Evolutionary conservation across 2,329 filamentous ascomycete species (phyloP).

Genomic region (Claviceps africana): DNA sequence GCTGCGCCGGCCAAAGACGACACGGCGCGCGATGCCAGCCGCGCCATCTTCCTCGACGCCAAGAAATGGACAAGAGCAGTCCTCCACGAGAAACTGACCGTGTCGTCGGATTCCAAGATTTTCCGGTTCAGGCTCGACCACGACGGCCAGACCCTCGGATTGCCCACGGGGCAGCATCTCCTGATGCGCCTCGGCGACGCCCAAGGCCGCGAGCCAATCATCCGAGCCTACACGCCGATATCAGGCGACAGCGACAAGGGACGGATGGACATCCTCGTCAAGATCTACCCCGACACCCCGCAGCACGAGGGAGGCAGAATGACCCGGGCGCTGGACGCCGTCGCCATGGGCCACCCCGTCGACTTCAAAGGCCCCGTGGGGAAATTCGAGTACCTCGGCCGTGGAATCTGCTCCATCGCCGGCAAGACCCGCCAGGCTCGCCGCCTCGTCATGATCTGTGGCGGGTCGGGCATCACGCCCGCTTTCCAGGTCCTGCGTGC

Average conservation of each 20-base stretch:
- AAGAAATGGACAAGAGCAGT: slow-evolving; percentile 61
- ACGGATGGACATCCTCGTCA: slow-evolving; percentile 61
- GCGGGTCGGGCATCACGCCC: slow-evolving; percentile 81
- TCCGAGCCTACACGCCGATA: slow-evolving; percentile 77
- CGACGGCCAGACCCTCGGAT: slow-evolving; percentile 52
- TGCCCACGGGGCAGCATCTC: slow-evolving; percentile 76
- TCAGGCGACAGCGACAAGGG: slow-evolving; percentile 49
- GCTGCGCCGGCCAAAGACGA: slow-evolving; percentile 35
- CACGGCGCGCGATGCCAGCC: slow-evolving; percentile 24
- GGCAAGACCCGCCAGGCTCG: slow-evolving; percentile 42
- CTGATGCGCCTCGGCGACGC: slow-evolving; percentile 71
- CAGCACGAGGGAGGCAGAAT: slow-evolving; percentile 57
- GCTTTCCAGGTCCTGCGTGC: slow-evolving; percentile 72
- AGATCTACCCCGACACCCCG: slow-evolving; percentile 57
- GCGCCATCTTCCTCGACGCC: slow-evolving; percentile 54
- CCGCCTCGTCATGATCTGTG: slow-evolving; percentile 75
- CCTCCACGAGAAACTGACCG: slow-evolving; percentile 50
- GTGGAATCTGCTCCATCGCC: slow-evolving; percentile 48
- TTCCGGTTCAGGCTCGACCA: slow-evolving; percentile 73
- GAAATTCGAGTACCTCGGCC: slow-evolving; percentile 65
- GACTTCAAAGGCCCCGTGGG: slow-evolving; percentile 84
- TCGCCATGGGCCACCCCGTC: slow-evolving; percentile 58
- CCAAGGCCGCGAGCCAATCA: slow-evolving; percentile 55
- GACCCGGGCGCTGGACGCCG: slow-evolving; percentile 62
- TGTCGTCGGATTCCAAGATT: slow-evolving; percentile 67